Conservation (phyloP, 805 yeast species). For the Candida orba region DNA sequence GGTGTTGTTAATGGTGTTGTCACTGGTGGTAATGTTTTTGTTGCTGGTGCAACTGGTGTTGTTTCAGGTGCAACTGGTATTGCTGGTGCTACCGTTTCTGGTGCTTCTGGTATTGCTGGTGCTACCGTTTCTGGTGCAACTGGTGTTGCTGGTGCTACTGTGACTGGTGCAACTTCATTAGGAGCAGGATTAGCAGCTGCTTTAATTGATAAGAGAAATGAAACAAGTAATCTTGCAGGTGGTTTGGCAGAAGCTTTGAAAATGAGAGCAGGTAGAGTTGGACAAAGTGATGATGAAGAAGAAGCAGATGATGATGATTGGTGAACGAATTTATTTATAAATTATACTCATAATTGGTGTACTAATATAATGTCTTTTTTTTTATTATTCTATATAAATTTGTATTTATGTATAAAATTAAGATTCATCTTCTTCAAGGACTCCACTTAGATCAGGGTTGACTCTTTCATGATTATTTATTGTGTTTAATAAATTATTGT, state of each 20-base stretch:
- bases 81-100: background rate
- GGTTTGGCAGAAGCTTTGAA: constrained; percentile 84
- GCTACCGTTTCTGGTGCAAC: too few relatives aligned
- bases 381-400: too few relatives aligned
- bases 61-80: constrained; percentile 11
- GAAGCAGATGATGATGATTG: constrained; percentile 80
- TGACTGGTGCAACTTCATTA: constrained; percentile 12
- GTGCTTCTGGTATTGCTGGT: too few relatives aligned
- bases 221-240: constrained; percentile 62
- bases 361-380: background rate
- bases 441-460: constrained; percentile 45
- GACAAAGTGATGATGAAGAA: constrained; percentile 63
- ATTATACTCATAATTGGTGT: background rate
- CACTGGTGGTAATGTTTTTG: too few relatives aligned
- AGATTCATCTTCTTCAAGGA: constrained; percentile 32
- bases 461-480: constrained; percentile 21
- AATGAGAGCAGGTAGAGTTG: constrained; percentile 62
- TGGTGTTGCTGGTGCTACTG: background rate
- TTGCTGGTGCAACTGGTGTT: too few relatives aligned
- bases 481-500: constrained; percentile 30
- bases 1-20: constrained; percentile 1
- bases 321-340: too few relatives aligned
- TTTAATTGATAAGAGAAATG: constrained; percentile 52
- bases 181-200: constrained; percentile 66
- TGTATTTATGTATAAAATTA: too few relatives aligned